Conservation (phyloP, 2,329 filamentous ascomycete species). For the Colletotrichum sublineola region DNA sequence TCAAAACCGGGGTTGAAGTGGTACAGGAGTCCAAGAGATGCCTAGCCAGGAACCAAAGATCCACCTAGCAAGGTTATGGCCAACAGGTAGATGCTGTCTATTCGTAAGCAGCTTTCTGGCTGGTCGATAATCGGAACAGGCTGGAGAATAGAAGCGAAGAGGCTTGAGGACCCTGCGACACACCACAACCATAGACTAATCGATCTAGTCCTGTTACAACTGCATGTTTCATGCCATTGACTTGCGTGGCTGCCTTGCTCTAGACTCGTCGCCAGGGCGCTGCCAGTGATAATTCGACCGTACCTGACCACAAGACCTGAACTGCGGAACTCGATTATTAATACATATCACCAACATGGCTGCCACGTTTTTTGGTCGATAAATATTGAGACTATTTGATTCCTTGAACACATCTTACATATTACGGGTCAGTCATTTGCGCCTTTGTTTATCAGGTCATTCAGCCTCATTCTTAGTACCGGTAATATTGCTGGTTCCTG, state of each 20-base stretch:
- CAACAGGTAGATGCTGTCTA: background rate
- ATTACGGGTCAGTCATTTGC: conserved; percentile 16
- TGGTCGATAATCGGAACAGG: conserved; percentile 1
- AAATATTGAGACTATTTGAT: conserved; percentile 40
- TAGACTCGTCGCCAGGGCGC: background rate
- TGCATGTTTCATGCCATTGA: conserved; percentile 30
- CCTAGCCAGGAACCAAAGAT: background rate
- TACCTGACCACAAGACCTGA: background rate
- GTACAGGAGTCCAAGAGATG: conserved; percentile 9
- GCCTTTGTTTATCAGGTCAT: background rate
- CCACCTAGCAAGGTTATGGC: background rate
- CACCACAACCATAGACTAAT: conserved; percentile 23
- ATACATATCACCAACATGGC: conserved; percentile 32
- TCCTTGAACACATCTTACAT: conserved; percentile 11
- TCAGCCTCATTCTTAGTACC: background rate
- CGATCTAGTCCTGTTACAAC: background rate
- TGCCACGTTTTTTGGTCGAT: conserved; percentile 43
- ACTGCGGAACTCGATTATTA: background rate
- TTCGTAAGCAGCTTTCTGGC: background rate
- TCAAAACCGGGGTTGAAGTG: conserved; percentile 2
- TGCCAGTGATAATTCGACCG: background rate
- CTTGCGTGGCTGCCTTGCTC: conserved; percentile 1
- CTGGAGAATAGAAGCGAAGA: conserved; percentile 7
- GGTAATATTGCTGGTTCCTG: conserved; percentile 7
- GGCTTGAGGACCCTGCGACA: conserved; percentile 15